phyloP scores from a whole-genome alignment of 441 rosid species.

The Raphanus hybrid region DNA sequence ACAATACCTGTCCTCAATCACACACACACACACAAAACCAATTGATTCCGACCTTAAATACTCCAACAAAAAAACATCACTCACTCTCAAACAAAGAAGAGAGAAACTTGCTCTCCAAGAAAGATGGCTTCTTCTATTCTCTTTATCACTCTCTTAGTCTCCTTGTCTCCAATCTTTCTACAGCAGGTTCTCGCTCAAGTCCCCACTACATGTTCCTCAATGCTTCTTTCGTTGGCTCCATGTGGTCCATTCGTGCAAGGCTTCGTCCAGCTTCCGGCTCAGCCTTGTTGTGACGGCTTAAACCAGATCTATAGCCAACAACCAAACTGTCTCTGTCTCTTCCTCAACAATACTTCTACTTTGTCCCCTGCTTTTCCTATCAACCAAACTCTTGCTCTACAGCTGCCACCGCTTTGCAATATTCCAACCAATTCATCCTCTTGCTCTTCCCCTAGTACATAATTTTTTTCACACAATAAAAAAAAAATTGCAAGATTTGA shows the following conservation, averaged over 20 bases:
- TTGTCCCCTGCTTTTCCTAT: slow-evolving; percentile 60
- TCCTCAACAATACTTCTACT: slow-evolving; percentile 61
- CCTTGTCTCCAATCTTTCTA: slow-evolving; percentile 29
- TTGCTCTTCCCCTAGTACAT: slow-evolving; percentile 52
- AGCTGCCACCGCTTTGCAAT: slow-evolving; percentile 56
- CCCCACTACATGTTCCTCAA: slow-evolving; percentile 59
- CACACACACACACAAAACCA: slow-evolving; percentile 45
- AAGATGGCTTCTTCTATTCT: slow-evolving; percentile 41
- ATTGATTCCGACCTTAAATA: slow-evolving; percentile 47
- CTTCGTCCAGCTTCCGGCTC: slow-evolving; percentile 51
- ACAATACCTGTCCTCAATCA: slow-evolving; percentile 20
- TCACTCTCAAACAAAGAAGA: slow-evolving; percentile 34
- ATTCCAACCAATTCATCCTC: slow-evolving; percentile 50
- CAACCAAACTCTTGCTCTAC: slow-evolving; percentile 67
- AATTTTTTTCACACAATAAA: neutral
- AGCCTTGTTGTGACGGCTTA: slow-evolving; percentile 74
- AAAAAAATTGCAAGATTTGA: neutral
- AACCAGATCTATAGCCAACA: slow-evolving; percentile 56
- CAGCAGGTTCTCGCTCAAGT: slow-evolving; percentile 47
- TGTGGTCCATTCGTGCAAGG: slow-evolving; percentile 89
- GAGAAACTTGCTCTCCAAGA: neutral
- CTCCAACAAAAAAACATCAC: slow-evolving; percentile 3
- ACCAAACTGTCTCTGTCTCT: slow-evolving; percentile 73
- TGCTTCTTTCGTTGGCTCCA: slow-evolving; percentile 62
- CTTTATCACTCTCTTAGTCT: slow-evolving; percentile 39